Evolutionary conservation across 108 stramenopile genomes (phyloP).

Genomic region (Pinguiococcus pyrenoidosus): DNA sequence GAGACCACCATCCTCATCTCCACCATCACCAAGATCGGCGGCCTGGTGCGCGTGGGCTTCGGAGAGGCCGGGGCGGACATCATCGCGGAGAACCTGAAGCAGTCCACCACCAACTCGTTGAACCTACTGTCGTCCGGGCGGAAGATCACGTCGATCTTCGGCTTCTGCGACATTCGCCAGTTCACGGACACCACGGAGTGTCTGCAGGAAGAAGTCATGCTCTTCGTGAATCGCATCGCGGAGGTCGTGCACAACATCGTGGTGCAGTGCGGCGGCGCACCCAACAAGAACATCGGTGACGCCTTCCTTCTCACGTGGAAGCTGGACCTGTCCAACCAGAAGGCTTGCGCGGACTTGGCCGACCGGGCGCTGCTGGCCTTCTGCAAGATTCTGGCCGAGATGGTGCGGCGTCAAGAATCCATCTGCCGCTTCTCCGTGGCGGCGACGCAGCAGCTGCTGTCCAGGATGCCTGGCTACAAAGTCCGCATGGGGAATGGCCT

Average conservation of each 20-base stretch:
- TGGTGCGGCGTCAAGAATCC: no score
- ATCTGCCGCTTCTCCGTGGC: slow-evolving; percentile 8
- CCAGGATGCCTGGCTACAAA: slow-evolving; percentile 12
- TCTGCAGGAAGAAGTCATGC: slow-evolving; percentile 72
- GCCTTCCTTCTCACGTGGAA: slow-evolving; percentile 86
- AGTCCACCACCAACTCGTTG: slow-evolving; percentile 14
- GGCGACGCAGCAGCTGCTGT: slow-evolving; percentile 3
- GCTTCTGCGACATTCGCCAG: slow-evolving; percentile 75
- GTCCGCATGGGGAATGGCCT: slow-evolving; percentile 66
- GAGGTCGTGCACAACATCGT: slow-evolving; percentile 61
- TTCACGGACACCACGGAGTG: slow-evolving; percentile 63
- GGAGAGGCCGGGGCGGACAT: slow-evolving; percentile 91
- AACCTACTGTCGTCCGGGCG: slow-evolving; percentile 76
- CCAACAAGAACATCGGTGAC: slow-evolving; percentile 90
- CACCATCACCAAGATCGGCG: slow-evolving; percentile 78
- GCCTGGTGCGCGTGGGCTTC: slow-evolving; percentile 83
- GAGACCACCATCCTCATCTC: slow-evolving; percentile 82
- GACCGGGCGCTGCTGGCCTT: slow-evolving; percentile 30
- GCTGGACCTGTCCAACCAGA: slow-evolving; percentile 26
- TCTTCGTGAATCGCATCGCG: slow-evolving; percentile 85
- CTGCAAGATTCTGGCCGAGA: slow-evolving; percentile 14
- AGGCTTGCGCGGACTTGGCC: slow-evolving; percentile 21
- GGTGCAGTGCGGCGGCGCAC: slow-evolving; percentile 64
- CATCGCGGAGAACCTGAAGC: slow-evolving; percentile 73
- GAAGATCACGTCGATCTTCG: slow-evolving; percentile 76